Conservation (phyloP, 169 alveolate species). For the Cryptosporidium felis region DNA sequence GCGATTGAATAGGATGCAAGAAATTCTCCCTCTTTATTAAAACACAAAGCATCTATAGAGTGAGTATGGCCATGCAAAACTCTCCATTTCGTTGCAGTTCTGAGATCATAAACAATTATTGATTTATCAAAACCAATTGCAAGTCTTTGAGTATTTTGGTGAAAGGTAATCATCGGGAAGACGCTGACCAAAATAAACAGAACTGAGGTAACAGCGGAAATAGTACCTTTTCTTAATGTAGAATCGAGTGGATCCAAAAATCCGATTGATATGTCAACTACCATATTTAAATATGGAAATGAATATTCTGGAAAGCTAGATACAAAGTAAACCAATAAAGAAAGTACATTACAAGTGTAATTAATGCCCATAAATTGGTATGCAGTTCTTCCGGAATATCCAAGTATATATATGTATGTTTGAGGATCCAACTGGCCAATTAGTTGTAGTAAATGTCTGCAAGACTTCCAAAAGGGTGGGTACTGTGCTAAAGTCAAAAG, state of each 20-base stretch:
- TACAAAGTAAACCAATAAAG: conserved; percentile 59
- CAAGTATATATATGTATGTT: conserved; percentile 54
- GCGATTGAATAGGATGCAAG: conserved; percentile 74
- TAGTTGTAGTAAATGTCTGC: conserved; percentile 60
- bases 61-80: conserved; percentile 76
- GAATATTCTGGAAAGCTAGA: conserved; percentile 62
- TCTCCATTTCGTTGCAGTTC: conserved; percentile 81
- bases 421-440: conserved; percentile 59
- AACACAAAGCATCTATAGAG: conserved; percentile 67
- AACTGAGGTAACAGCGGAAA: conserved; percentile 78
- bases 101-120: conserved; percentile 78
- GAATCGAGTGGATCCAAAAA: conserved; percentile 73
- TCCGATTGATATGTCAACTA: conserved; percentile 56
- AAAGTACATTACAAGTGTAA: conserved; percentile 57
- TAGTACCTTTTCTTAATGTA: conserved; percentile 70
- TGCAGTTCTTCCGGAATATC: conserved; percentile 56
- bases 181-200: conserved; percentile 77
- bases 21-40: conserved; percentile 72
- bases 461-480: conserved; percentile 66
- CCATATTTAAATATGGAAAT: conserved; percentile 61
- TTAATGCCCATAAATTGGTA: conserved; percentile 62
- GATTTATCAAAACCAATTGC: conserved; percentile 77
- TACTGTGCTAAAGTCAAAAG: conserved; percentile 42
- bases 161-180: conserved; percentile 80
- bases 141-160: conserved; percentile 80